Evolutionary conservation across 2,329 filamentous ascomycete species (phyloP).

Genomic region (Aspergillus fumigatus): DNA sequence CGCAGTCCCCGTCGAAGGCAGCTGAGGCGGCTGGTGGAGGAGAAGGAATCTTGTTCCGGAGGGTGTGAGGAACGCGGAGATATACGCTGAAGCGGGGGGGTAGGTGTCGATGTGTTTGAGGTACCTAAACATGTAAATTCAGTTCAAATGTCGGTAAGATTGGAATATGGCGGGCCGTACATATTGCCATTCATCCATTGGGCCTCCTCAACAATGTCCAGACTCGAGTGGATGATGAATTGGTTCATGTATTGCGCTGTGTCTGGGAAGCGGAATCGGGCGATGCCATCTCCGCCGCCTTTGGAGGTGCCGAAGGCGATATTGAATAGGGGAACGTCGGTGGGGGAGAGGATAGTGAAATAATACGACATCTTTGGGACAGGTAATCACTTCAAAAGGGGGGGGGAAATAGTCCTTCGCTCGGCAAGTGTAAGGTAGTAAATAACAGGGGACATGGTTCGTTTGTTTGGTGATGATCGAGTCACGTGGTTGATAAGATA

Average conservation of each 20-base stretch:
- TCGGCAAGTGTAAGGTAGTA: background rate
- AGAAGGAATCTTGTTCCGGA: conserved; percentile 92
- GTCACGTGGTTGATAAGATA: conserved; percentile 16
- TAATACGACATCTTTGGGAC: conserved; percentile 81
- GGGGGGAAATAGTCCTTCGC: background rate
- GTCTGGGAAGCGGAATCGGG: conserved; percentile 84
- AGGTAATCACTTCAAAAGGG: background rate
- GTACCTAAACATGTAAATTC: conserved; percentile 57
- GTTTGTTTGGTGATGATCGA: background rate
- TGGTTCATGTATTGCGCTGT: conserved; percentile 92
- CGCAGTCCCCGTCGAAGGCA: conserved; percentile 36
- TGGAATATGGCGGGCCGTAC: conserved; percentile 43
- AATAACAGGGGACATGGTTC: too few relatives aligned
- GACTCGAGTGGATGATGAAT: conserved; percentile 88
- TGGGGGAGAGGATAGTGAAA: conserved; percentile 92
- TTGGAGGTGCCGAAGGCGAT: conserved; percentile 96
- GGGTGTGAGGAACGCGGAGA: conserved; percentile 90
- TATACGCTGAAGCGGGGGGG: conserved; percentile 76
- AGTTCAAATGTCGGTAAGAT: background rate
- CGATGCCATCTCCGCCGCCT: conserved; percentile 85
- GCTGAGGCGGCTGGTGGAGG: conserved; percentile 70
- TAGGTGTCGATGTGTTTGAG: conserved; percentile 96
- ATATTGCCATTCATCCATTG: conserved; percentile 87
- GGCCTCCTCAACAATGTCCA: conserved; percentile 93
- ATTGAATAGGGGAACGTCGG: conserved; percentile 94